These are phyloP conservation scores for Irpex lacteus DNA, from an alignment of 1,284 basidiomycete genomes.

Conservation along the genomic window DNA sequence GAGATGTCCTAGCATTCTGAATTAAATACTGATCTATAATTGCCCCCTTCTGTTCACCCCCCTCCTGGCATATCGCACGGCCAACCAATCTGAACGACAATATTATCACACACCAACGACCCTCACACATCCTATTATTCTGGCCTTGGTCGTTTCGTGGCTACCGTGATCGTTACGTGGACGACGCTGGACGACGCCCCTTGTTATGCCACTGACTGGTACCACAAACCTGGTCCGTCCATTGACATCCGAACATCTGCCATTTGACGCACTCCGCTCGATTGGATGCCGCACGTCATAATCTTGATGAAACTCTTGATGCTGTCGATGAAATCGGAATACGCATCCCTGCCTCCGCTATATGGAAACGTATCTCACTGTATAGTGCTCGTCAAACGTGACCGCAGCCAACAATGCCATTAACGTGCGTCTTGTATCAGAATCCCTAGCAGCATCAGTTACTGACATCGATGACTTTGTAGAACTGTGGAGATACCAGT, in stretches of 20 bases:
- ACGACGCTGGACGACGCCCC: not conserved
- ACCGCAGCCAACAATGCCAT: not conserved
- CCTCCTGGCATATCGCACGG: too few species aligned
- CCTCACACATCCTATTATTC: too few species aligned
- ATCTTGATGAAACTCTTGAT: not conserved
- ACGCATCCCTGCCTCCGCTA: not conserved
- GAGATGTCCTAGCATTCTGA: not conserved
- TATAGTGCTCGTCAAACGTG: not conserved
- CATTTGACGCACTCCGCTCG: not conserved
- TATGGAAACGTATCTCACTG: not conserved
- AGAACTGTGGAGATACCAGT: slow-evolving; percentile 33
- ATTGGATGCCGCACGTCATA: not conserved
- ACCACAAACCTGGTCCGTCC: not conserved
- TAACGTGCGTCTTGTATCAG: not conserved
- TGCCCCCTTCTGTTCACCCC: not conserved
- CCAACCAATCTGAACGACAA: too few species aligned
- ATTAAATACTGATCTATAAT: not conserved
- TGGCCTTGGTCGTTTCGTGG: not conserved
- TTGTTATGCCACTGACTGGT: not conserved
- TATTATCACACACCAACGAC: too few species aligned
- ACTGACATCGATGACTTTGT: not conserved
- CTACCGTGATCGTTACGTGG: not conserved
- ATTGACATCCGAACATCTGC: not conserved
- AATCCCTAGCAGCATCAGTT: not conserved
- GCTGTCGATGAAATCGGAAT: not conserved